Evolutionary conservation across 176 grass and related monocot species (phyloP), one percentile per base, ranked within the genome.

Genomic region (Canna indica): DNA sequence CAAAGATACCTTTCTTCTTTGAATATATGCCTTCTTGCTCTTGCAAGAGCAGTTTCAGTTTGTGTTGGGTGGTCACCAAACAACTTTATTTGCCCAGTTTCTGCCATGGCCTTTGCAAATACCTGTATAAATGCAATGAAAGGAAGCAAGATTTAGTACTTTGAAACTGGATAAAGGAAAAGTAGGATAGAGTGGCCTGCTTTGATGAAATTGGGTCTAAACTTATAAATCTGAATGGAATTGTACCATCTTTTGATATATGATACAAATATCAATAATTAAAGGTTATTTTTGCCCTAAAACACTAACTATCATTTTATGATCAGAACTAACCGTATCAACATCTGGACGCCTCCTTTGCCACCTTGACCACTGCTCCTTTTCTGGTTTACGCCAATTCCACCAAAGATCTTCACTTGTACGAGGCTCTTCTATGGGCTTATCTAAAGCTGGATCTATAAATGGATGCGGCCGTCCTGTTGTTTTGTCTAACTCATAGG

Each of bases 91-190:
- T 97, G 94, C 20, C 94, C 94, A 62, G 74, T 90, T 67, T 97
- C 86, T 2, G 94, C 75, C 88, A 92, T 97, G 69, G 88, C 89
- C 83, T 97, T 97, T 87, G 94, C 84, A 74, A 97, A 93, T 67
- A 97, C 94, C 94, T 97, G 82, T 67, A 58, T 31, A 70, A 15
- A 83, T 73, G 33, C 34, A 24, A 60, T 26, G 1, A 59, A 27
- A 59, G 17, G 16, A 42, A 1, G 11, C 28, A 28, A 73, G 35
- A 42, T 26, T 2, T 28, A 7, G 13, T 20, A 42, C 47, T 47
- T 38, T 27, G 41, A 73, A 29, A 60, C 13, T 22, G 24, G 29
- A 73, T 9, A 32, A 42, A 73, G 28, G 34, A 38, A n/a, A 66
- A 66, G 20, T 11, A 1, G 35, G 8, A 0, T 39, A 38, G 34